A percentile compares a stretch with the other conserved stretches of the same genome.
phyloP scores from a whole-genome alignment of 257 asterid genomes.

The Solanum pinnatisectum region DNA sequence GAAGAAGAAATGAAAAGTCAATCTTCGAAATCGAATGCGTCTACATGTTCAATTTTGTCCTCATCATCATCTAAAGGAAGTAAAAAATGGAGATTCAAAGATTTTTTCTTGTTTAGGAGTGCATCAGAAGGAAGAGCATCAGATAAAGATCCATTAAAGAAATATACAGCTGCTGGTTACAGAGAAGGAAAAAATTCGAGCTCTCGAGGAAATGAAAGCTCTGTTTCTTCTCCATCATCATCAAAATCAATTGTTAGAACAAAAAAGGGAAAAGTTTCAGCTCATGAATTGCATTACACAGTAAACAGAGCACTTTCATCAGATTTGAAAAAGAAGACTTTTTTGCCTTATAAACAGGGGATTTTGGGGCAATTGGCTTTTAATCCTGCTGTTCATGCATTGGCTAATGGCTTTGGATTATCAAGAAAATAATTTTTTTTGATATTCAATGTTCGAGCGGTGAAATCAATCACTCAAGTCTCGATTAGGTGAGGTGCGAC shows the following conservation, averaged over 20 bases:
- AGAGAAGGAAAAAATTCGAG: slow-evolving; percentile 5
- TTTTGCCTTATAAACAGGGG: slow-evolving; percentile 76
- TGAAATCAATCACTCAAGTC: neutral
- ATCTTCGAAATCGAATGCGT: neutral
- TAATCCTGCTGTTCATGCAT: slow-evolving; percentile 50
- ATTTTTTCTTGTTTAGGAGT: slow-evolving; percentile 39
- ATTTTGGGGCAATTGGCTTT: slow-evolving; percentile 54
- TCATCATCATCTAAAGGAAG: slow-evolving; percentile 7
- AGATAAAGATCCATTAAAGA: slow-evolving; percentile 28
- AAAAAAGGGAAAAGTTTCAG: slow-evolving; percentile 39
- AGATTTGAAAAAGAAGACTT: slow-evolving; percentile 64
- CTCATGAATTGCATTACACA: slow-evolving; percentile 70
- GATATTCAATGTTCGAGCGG: neutral
- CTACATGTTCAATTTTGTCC: neutral
- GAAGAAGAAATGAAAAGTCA: neutral
- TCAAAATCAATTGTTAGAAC: neutral
- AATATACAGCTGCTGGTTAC: slow-evolving; percentile 15
- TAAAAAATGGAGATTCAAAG: slow-evolving; percentile 31
- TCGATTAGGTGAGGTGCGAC: accelerated
- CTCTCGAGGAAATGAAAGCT: neutral
- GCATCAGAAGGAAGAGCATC: slow-evolving; percentile 47
- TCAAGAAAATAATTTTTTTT: slow-evolving; percentile 13
- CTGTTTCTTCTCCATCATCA: slow-evolving; percentile 11
- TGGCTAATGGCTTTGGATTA: slow-evolving; percentile 66
- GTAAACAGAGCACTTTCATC: slow-evolving; percentile 63